Evolutionary conservation across 805 yeast genomes (phyloP).

Genomic region (Candida oleophila): DNA sequence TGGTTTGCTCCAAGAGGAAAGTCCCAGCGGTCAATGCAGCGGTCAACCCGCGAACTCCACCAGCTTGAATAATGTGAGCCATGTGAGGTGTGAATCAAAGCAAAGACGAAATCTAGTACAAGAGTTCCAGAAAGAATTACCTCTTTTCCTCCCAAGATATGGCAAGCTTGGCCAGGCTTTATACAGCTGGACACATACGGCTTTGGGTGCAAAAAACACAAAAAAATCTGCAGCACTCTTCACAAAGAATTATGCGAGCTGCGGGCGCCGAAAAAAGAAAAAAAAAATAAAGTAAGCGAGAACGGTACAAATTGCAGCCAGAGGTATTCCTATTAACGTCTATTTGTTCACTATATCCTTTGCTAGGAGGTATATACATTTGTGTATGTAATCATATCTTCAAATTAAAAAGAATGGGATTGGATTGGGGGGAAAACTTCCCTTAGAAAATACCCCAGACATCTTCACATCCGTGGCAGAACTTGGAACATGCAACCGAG

Average conservation of each 20-base stretch:
- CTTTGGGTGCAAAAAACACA: constrained; percentile 5
- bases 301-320: background rate
- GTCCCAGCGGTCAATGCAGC: constrained; percentile 38
- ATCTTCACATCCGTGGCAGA: constrained; percentile 98
- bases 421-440: too few relatives aligned
- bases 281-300: too few relatives aligned
- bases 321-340: background rate
- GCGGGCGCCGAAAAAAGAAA: background rate
- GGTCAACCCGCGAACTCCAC: constrained; percentile 45
- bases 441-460: constrained; percentile 80
- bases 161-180: too few relatives aligned
- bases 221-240: too few relatives aligned
- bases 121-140: too few relatives aligned
- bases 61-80: constrained; percentile 41
- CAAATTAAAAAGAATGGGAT: background rate
- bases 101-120: too few relatives aligned
- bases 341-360: constrained; percentile 1
- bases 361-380: background rate
- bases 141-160: too few relatives aligned
- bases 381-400: background rate
- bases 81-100: too few relatives aligned
- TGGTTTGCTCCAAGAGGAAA: constrained; percentile 43
- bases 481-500: constrained; percentile 96
- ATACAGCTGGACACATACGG: constrained; percentile 1
- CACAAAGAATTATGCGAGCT: background rate